Conservation (phyloP, 2,329 filamentous ascomycete genomes). For the Verticillium klebahnii region DNA sequence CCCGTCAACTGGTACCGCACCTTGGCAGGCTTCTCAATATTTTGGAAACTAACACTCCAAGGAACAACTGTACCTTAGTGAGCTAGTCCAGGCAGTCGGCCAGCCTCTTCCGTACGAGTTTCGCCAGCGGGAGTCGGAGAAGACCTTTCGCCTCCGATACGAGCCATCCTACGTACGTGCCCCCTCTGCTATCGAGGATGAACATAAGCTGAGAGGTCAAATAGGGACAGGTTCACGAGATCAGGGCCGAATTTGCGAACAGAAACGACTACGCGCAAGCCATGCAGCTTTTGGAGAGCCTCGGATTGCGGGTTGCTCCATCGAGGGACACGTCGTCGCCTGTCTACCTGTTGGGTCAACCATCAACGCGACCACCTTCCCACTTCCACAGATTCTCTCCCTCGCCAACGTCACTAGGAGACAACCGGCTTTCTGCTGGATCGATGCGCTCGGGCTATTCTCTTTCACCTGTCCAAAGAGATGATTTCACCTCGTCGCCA, state of each 20-base stretch:
- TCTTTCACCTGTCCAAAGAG: neutral
- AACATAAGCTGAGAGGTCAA: neutral
- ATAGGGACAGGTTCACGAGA: neutral
- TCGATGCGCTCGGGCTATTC: neutral
- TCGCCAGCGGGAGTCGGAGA: neutral
- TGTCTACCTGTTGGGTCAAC: neutral
- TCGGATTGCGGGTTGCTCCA: neutral
- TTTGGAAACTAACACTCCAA: neutral
- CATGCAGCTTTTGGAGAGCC: neutral
- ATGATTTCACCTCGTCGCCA: neutral
- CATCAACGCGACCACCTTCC: neutral
- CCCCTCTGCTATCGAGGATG: neutral
- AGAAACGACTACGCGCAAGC: neutral
- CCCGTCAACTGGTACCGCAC: neutral
- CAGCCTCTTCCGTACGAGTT: neutral
- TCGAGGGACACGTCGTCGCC: neutral
- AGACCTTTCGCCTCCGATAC: constrained; percentile 1
- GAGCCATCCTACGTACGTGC: neutral
- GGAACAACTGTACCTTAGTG: constrained; percentile 1
- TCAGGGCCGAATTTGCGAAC: neutral
- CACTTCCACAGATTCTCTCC: neutral
- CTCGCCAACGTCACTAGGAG: neutral
- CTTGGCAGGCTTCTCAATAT: neutral
- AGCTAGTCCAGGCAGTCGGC: neutral
- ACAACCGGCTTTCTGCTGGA: neutral